Base-by-base conservation (phyloP, 208 protist species). In the Endotrypanum monterogeii region DNA sequence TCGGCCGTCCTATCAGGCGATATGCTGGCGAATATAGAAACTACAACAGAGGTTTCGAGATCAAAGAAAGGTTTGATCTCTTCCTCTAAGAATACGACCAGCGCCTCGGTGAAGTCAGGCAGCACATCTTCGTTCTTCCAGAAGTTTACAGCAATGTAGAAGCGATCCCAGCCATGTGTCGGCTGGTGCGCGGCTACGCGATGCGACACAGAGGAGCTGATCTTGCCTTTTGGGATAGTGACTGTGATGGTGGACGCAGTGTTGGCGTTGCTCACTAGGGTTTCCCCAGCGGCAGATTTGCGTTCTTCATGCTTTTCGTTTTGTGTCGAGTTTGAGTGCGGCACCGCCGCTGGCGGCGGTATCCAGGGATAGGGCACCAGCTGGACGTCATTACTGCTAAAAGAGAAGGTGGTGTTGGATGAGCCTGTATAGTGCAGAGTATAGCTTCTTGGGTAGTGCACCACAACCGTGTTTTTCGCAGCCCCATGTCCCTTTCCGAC, bases 131-230 rank as follows among this genome's bases (percentile, higher is more conserved):
- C 88, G 71, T 89, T 94, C 32, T 91, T 83, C 86, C 85, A 92
- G 54, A 95, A 79, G 61, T 95, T 93, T 0, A 95, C 5, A 2
- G 85, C 85, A 46, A 95, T 84, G 79, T 83, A 95, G 79, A 92
- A 95, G 54, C 83, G 74, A 39, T 71, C 65, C 91, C 91, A 95
- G n/a, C 71, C 81, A 78, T 94, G 72, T 2, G 74, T 73, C 51
- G 85, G 86, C 20, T 32, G 16, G 25, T 58, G 51, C 32, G 76
- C 50, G 7, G 78, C 67, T 30, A 18, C 61, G 41, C 67, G 60
- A 35, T 66, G 81, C 3, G 86, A 76, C 50, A 86, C 63, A 35
- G 83, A 70, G 67, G 73, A 89, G 25, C 60, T 79, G n/a, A 71
- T 46, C 67, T 76, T 76, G 52, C 71, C 74, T 60, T 72, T 80